Evolutionary conservation across 2,329 filamentous ascomycete genomes (phyloP), one percentile per base, ranked within the genome.

Genomic region (Nemania abortiva): DNA sequence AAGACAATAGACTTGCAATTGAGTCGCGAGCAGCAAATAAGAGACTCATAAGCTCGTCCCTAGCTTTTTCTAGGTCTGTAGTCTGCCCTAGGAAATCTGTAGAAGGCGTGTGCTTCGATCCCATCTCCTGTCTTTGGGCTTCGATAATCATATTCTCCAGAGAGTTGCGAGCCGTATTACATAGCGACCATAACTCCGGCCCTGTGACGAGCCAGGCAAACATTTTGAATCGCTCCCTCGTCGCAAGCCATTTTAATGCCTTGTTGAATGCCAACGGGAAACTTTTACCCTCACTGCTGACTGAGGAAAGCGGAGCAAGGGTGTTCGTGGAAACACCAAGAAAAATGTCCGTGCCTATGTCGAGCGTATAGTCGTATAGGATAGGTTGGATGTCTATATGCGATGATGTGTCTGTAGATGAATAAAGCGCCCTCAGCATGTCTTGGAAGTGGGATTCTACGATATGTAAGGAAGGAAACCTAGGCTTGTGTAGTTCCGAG

Each of bases 41-140:
- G 45, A 61, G 58, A 47, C 34, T 61, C 58, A 61, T 61, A 13
- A 61, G 39, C 42, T 61, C 58, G 37, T 61, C 58, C 22, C 58
- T 61, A 3, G 58, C 39, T 42, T 61, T 61, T 9, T 24, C 58
- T 34, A 61, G 13, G 20, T 52, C 45, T 5, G 42, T 29, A 3
- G 39, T 45, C 58, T 39, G 39, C 42, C 58, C 58, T 20, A 61
- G 29, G 34, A 61, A 52, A 11, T 61, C 29, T 4, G 58, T 61
- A 31, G 52, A 61, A 13, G 45, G 39, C 11, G 6, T 49, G 22
- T 5, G 2, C 22, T 3, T 29, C n/a, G 39, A 61, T 13, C 7
- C 27, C 11, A 29, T 50, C 29, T 61, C 58, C 6, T 52, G 27
- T 13, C 42, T 11, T 31, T 61, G 58, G 11, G 58, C 58, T 31